Conservation (phyloP, 768 basidiomycete species). For the Cystobasidiopsis lactophilus region DNA sequence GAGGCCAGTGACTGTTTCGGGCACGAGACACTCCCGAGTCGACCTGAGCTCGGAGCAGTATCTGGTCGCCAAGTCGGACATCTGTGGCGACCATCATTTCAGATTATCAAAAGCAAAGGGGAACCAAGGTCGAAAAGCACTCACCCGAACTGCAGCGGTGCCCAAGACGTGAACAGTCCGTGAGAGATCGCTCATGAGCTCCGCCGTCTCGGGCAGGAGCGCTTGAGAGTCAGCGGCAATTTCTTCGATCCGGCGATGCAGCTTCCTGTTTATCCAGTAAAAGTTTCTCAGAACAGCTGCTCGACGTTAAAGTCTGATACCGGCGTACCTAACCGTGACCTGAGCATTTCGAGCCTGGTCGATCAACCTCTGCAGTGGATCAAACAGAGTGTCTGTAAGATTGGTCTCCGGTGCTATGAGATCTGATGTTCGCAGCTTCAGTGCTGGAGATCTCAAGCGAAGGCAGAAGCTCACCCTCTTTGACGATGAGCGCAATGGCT, state of each 20-base stretch:
- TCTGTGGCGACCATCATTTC: too few relatives aligned
- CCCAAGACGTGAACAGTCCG: neutral
- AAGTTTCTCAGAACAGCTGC: too few relatives aligned
- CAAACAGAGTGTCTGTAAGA: conserved; percentile 51
- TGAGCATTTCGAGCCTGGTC: conserved; percentile 66
- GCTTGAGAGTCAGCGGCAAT: conserved; percentile 48
- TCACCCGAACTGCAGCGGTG: conserved; percentile 4
- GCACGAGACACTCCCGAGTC: conserved; percentile 54
- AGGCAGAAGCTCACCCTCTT: conserved; percentile 44
- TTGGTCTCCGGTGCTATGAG: conserved; percentile 32
- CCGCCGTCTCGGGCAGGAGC: conserved; percentile 29
- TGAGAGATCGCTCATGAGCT: neutral
- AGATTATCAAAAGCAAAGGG: too few relatives aligned
- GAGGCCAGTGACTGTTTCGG: conserved; percentile 45
- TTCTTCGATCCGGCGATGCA: conserved; percentile 65
- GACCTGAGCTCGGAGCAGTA: conserved; percentile 62
- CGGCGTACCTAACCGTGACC: conserved; percentile 32
- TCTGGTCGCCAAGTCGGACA: conserved; percentile 71
- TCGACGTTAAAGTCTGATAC: too few relatives aligned
- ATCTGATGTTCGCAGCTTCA: neutral
- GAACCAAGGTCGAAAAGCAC: conserved; percentile 1
- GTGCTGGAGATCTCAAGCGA: neutral
- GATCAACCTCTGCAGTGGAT: conserved; percentile 58
- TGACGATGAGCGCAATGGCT: conserved; percentile 44
- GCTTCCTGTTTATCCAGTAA: conserved; percentile 41